Percentiles rank a stretch among this genome's conserved stretches.
Conservation (phyloP, 176 grass and related monocot species). For the Zoysia japonica region DNA sequence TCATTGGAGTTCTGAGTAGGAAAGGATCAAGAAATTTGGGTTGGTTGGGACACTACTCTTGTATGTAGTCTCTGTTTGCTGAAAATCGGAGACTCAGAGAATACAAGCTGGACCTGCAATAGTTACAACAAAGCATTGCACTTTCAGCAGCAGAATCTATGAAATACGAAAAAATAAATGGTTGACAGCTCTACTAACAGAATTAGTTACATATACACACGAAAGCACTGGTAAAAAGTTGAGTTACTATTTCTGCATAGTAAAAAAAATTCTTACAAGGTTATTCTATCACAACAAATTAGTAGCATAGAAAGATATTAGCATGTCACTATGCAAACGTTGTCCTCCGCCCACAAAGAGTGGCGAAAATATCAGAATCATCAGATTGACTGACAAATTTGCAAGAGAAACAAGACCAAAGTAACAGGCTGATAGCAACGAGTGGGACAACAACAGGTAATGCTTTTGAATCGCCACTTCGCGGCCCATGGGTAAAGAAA, state of each 20-base stretch:
- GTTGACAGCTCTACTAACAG: background rate
- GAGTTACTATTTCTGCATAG: background rate
- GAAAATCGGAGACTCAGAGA: background rate
- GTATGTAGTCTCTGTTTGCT: background rate
- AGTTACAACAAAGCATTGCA: background rate
- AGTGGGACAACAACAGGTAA: too few relatives aligned
- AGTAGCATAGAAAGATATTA: background rate
- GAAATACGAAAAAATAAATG: background rate
- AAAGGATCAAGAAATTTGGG: background rate
- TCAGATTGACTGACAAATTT: background rate
- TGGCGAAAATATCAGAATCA: background rate
- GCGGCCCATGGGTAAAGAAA: background rate
- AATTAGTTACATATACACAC: background rate
- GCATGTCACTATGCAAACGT: background rate
- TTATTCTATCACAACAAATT: background rate
- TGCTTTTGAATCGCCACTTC: background rate
- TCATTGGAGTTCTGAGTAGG: background rate
- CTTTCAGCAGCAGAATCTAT: slow-evolving; percentile 13
- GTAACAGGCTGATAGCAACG: background rate
- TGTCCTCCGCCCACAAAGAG: background rate
- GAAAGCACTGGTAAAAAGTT: background rate
- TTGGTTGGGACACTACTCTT: background rate
- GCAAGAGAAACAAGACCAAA: background rate
- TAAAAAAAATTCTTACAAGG: background rate
- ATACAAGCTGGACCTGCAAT: slow-evolving; percentile 16